Percentiles rank a stretch among this genome's conserved stretches.
phyloP scores from a whole-genome alignment of 1,139 yeast species.

The Diutina mesorugosa region DNA sequence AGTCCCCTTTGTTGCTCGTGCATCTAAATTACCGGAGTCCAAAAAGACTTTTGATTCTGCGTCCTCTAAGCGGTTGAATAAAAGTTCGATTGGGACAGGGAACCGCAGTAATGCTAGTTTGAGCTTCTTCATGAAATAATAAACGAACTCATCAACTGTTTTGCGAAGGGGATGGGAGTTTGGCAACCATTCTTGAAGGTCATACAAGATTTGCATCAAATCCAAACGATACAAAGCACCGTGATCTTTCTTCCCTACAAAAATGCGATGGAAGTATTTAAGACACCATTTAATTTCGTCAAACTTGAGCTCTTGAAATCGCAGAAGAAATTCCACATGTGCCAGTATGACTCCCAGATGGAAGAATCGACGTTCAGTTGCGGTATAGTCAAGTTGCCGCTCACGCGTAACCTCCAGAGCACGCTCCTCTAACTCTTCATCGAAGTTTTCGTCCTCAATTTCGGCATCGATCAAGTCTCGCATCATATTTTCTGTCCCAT shows the following conservation, averaged over 20 bases:
- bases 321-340: slow-evolving; percentile 35
- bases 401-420: slow-evolving; percentile 23
- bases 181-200: slow-evolving; percentile 20
- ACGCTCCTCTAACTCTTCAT: slow-evolving; percentile 30
- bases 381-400: slow-evolving; percentile 36
- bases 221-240: slow-evolving; percentile 63
- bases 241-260: slow-evolving; percentile 47
- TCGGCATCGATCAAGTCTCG: slow-evolving; percentile 19
- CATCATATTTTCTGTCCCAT: slow-evolving; percentile 6
- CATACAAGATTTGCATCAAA: slow-evolving; percentile 37
- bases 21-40: slow-evolving; percentile 36
- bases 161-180: slow-evolving; percentile 27
- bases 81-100: slow-evolving; percentile 56
- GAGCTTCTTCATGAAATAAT: slow-evolving; percentile 55
- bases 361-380: slow-evolving; percentile 27
- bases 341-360: slow-evolving; percentile 34
- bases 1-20: not conserved
- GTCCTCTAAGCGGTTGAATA: slow-evolving; percentile 52
- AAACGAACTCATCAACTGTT: slow-evolving; percentile 55
- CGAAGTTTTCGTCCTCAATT: slow-evolving; percentile 9
- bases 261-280: slow-evolving; percentile 59
- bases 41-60: slow-evolving; percentile 22
- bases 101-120: slow-evolving; percentile 31
- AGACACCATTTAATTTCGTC: slow-evolving; percentile 53
- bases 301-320: slow-evolving; percentile 51